Evolutionary conservation across 805 yeast genomes (phyloP), one percentile per base, ranked within the genome.

Genomic region (Starmerella potacharoeniae): DNA sequence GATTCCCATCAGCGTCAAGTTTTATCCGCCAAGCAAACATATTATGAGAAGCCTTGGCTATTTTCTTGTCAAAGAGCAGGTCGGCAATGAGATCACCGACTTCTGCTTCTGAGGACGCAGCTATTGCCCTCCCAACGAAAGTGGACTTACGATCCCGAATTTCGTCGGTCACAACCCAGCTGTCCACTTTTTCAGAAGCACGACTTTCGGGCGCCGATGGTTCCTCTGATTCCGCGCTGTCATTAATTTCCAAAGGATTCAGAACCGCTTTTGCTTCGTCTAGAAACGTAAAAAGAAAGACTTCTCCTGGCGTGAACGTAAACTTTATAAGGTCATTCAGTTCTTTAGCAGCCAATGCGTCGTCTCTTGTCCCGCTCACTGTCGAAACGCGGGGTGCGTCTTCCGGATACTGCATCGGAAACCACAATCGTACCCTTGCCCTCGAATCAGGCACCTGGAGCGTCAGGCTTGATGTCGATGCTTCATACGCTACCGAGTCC

Each of bases 11-110:
- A 31, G 70, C 70, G 0, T 65, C 68, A n/a, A 75, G 67, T 54
- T 75, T 74, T 3, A 93, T 83, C 59, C 97, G 73, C 84, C 91
- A 90, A 0, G 96, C 93, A 14, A 81, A 78, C 82, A 93, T 93
- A 58, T 83, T 83, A 68, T 91, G 97, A 0, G 77, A 67, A 0
- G 96, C 83, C 58, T 77, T 75, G 7, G 81, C 68, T 14, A 93
- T 75, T 66, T 80, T 84, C 39, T 79, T 76, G 64, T 90, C 95
- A 17, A 75, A 70, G 52, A 78, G 75, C 40, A 93, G 69, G 11
- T 70, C 65, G 0, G 73, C 75, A 5, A 91, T 65, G 37, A 71
- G 73, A 6, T 69, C 70, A 54, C 73, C 66, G 1, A 89, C 95
- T 55, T 90, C 88, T 3, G 79, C 80, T n/a, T 81, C 83, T 0